Evolutionary conservation across 495 filamentous ascomycete species (phyloP).

Genomic region (Penicillium antarcticum): DNA sequence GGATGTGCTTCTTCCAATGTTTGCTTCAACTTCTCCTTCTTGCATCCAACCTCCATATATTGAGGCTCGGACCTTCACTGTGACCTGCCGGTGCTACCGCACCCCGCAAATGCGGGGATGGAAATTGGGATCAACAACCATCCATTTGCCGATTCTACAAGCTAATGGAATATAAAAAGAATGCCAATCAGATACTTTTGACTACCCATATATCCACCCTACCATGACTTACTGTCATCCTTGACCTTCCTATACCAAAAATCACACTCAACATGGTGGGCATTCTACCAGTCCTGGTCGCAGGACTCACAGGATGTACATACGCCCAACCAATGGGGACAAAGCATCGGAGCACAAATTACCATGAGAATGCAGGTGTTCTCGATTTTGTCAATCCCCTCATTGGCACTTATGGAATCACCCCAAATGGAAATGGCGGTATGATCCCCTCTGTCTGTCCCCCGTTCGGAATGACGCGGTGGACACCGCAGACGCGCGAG

Average conservation of each 20-base stretch:
- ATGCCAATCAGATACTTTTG: not conserved
- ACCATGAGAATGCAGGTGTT: constrained; percentile 13
- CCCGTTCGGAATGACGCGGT: constrained; percentile 27
- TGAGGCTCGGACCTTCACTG: not conserved
- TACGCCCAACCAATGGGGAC: constrained; percentile 1
- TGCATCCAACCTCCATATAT: too few relatives aligned
- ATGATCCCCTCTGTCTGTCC: constrained; percentile 27
- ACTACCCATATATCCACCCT: not conserved
- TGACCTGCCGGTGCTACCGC: not conserved
- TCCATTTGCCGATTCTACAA: not conserved
- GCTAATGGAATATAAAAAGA: too few relatives aligned
- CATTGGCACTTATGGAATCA: constrained; percentile 22
- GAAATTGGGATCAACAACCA: not conserved
- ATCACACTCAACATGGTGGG: not conserved
- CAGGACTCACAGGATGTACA: not conserved
- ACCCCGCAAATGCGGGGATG: not conserved
- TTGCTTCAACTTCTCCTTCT: too few relatives aligned
- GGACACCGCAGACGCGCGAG: constrained; percentile 29
- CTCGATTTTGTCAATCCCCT: constrained; percentile 21
- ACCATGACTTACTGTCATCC: too few relatives aligned
- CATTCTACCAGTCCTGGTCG: not conserved
- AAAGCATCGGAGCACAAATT: not conserved
- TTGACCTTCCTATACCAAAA: too few relatives aligned
- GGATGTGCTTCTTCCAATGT: too few relatives aligned
- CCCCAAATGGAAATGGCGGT: constrained; percentile 23